Evolutionary conservation across 768 basidiomycete species (phyloP), one percentile per base, ranked within the genome.

Genomic region (Glaciozyma martinii): DNA sequence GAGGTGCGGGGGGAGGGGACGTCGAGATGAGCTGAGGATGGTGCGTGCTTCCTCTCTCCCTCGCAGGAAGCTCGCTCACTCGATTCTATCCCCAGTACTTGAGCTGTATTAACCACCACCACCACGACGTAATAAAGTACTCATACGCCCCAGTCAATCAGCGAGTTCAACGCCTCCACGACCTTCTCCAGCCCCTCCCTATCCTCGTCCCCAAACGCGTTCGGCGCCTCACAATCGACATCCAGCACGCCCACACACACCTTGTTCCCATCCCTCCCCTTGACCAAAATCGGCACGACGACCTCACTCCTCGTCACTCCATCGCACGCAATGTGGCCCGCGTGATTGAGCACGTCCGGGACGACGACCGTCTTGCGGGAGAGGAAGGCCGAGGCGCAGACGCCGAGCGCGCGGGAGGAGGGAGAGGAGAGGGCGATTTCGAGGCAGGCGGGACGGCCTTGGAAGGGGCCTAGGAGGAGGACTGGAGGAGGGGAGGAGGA

Each of bases 291-390:
- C 10, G 93, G 93, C 57, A 87, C 79, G 29, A 95, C 92, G 57
- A 97, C 84, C 76, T 98, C 94, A 71, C 88, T 89, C 73, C 86
- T 86, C 3, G 93, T 94, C 60, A 86, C 84, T 27, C 85, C 88
- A 71, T 97, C 92, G 73, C 94, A 97, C 3, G 90, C 89, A 66
- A 95, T 94, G 74, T 98, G 94, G 0, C 93, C 91, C 1, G 89
- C n/a, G 19, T 91, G 91, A 15, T 75, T 76, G 30, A 88, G 82
- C 25, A 97, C 90, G 65, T 93, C 82, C 25, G 79, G 77, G 1
- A 95, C 89, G n/a, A 90, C 72, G 8, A 89, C 60, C 0, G 86
- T 83, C 68, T 78, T 73, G 52, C 75, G 76, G 57, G 80, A 80
- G 19, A 85, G 61, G 76, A 83, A 94, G 3, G 86, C 85, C 57